Evolutionary conservation across 176 grass and related monocot species (phyloP).

Genomic region (Rhynchospora tenuis): DNA sequence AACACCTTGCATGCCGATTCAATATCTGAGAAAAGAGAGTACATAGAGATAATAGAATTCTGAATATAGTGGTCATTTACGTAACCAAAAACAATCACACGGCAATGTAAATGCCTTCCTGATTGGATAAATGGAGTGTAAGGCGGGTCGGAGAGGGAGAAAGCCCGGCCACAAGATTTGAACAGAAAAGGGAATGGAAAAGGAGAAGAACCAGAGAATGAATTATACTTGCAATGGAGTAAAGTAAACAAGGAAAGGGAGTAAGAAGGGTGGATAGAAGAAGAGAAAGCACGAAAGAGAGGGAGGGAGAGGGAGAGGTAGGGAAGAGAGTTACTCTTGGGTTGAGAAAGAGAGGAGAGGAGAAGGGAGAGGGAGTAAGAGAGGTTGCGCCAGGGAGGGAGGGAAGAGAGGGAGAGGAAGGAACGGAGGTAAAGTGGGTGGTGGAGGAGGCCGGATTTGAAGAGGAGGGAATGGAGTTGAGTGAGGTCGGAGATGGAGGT

Average conservation of each 20-base stretch:
- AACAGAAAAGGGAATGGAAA: constrained; percentile 54
- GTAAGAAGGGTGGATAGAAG: background rate
- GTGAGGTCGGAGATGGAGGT: background rate
- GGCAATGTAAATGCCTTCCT: constrained; percentile 49
- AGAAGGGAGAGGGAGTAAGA: constrained; percentile 42
- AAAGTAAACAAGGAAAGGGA: constrained; percentile 17
- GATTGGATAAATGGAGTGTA: constrained; percentile 18
- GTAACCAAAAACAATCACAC: constrained; percentile 23
- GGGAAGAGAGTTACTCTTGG: background rate
- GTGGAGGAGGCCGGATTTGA: constrained; percentile 41
- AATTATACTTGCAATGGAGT: constrained; percentile 33
- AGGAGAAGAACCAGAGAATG: constrained; percentile 25
- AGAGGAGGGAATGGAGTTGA: constrained; percentile 38
- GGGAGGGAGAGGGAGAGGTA: constrained; percentile 44
- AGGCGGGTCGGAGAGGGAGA: constrained; percentile 12
- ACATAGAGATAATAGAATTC: constrained; percentile 58
- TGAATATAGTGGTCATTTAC: constrained; percentile 27
- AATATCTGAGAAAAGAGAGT: constrained; percentile 35
- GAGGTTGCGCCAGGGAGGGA: constrained; percentile 32
- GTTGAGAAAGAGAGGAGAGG: constrained; percentile 4
- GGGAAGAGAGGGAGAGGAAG: constrained; percentile 45
- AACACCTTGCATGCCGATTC: constrained; percentile 38
- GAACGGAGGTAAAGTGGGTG: constrained; percentile 23
- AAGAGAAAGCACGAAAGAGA: constrained; percentile 18
- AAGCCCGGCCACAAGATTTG: constrained; percentile 59